These are phyloP conservation scores for Asterophora lycoperdoides DNA, from an alignment of 768 basidiomycete genomes.

Conservation along the genomic window DNA sequence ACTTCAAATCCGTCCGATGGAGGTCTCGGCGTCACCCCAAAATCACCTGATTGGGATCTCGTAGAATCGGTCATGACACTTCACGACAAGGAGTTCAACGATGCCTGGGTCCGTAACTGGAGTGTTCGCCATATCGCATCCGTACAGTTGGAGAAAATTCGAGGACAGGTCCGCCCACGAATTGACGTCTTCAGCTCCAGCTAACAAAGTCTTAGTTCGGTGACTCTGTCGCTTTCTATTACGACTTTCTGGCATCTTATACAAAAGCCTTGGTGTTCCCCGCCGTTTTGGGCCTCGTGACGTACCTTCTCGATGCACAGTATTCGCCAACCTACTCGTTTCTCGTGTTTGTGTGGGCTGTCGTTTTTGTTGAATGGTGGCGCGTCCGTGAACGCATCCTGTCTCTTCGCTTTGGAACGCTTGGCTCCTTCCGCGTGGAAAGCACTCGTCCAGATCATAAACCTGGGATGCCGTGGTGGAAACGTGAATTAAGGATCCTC, in stretches of 20 bases:
- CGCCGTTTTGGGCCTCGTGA: slow-evolving; percentile 61
- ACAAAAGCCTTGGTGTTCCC: slow-evolving; percentile 77
- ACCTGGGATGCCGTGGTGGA: slow-evolving; percentile 66
- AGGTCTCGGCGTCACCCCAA: slow-evolving; percentile 79
- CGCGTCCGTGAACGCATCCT: slow-evolving; percentile 78
- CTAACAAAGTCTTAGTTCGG: slow-evolving; percentile 48
- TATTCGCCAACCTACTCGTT: slow-evolving; percentile 78
- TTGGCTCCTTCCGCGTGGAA: slow-evolving; percentile 74
- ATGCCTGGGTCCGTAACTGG: slow-evolving; percentile 76
- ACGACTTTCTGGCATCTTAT: slow-evolving; percentile 83
- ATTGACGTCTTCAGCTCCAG: neutral
- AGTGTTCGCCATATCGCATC: slow-evolving; percentile 59
- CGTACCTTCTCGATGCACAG: slow-evolving; percentile 64
- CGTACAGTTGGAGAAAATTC: slow-evolving; percentile 62
- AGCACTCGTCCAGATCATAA: slow-evolving; percentile 59
- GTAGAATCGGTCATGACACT: slow-evolving; percentile 79
- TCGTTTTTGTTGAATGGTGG: slow-evolving; percentile 91
- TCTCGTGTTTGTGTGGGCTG: slow-evolving; percentile 77
- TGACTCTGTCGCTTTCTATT: slow-evolving; percentile 81
- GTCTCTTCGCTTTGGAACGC: slow-evolving; percentile 79
- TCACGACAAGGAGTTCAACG: slow-evolving; percentile 81
- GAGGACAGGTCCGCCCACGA: slow-evolving; percentile 53
- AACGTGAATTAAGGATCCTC: slow-evolving; percentile 61
- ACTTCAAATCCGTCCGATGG: slow-evolving; percentile 70
- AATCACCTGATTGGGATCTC: slow-evolving; percentile 68